Percentiles rank a stretch among this genome's conserved stretches.
Conservation (phyloP, 1,139 yeast species). For the Candida gigantensis region DNA sequence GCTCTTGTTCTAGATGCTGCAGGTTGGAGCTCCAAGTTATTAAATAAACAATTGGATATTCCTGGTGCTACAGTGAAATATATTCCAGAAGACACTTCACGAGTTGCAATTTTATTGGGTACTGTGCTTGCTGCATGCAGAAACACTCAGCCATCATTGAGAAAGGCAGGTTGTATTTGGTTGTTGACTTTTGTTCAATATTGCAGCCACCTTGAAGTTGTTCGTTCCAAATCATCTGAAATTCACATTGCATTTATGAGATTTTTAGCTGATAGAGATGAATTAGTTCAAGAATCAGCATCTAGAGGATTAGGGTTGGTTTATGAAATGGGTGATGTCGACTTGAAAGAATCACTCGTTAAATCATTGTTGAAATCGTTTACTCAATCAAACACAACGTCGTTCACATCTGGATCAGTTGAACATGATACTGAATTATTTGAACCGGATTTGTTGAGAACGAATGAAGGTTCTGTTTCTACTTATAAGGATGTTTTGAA, state of each 20-base stretch:
- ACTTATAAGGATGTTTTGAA: slow-evolving; percentile 84
- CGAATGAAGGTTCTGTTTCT: slow-evolving; percentile 84
- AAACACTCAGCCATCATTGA: slow-evolving; percentile 68
- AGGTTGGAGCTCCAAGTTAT: slow-evolving; percentile 72
- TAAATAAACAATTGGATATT: slow-evolving; percentile 55
- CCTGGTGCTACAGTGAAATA: slow-evolving; percentile 27
- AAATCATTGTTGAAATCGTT: slow-evolving; percentile 76
- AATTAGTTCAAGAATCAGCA: slow-evolving; percentile 86
- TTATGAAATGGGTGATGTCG: slow-evolving; percentile 73
- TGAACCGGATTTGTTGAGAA: slow-evolving; percentile 76
- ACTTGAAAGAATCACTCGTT: slow-evolving; percentile 71
- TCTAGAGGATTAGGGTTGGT: slow-evolving; percentile 83
- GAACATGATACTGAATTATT: slow-evolving; percentile 82
- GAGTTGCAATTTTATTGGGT: slow-evolving; percentile 42
- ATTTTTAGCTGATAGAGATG: slow-evolving; percentile 78
- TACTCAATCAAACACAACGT: slow-evolving; percentile 64
- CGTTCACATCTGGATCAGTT: slow-evolving; percentile 65
- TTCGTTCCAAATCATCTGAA: slow-evolving; percentile 48
- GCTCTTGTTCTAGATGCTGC: slow-evolving; percentile 70
- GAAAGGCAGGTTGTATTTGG: slow-evolving; percentile 86
- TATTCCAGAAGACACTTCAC: slow-evolving; percentile 21
- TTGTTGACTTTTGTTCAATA: slow-evolving; percentile 76
- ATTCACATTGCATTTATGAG: slow-evolving; percentile 75
- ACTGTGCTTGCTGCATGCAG: slow-evolving; percentile 54
- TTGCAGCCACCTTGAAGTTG: slow-evolving; percentile 51